phyloP scores from a whole-genome alignment of 441 rosid genomes.

The Arabidopsis hybrid region DNA sequence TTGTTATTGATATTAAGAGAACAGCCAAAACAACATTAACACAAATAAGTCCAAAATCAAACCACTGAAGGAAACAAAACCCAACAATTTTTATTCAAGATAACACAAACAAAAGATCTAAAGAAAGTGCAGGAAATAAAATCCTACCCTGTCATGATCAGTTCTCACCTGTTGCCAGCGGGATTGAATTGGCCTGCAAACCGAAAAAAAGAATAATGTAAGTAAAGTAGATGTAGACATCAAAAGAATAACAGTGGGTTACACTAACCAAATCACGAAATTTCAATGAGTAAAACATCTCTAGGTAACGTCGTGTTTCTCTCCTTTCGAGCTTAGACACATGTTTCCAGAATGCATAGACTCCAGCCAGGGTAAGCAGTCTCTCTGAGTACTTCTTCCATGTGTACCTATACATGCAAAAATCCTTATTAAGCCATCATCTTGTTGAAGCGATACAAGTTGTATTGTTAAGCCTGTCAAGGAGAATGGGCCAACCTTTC shows the following conservation, averaged over 20 bases:
- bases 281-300: constrained; percentile 69
- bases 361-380: constrained; percentile 60
- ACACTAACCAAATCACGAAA: constrained; percentile 58
- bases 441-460: background rate
- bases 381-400: constrained; percentile 72
- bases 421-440: constrained; percentile 8
- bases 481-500: constrained; percentile 51
- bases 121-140: constrained; percentile 19
- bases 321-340: constrained; percentile 69
- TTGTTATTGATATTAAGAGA: constrained; percentile 21
- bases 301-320: constrained; percentile 59
- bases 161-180: constrained; percentile 48
- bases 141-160: constrained; percentile 26
- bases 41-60: constrained; percentile 12
- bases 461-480: background rate
- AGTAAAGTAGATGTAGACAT: constrained; percentile 8
- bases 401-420: constrained; percentile 50
- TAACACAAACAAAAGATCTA: constrained; percentile 18
- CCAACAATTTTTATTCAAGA: constrained; percentile 2
- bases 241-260: background rate
- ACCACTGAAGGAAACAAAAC: constrained; percentile 25
- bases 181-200: constrained; percentile 57
- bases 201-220: constrained; percentile 4
- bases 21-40: background rate
- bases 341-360: constrained; percentile 66